Conservation (phyloP, 2,329 filamentous ascomycete genomes). For the Phoma herbarum region DNA sequence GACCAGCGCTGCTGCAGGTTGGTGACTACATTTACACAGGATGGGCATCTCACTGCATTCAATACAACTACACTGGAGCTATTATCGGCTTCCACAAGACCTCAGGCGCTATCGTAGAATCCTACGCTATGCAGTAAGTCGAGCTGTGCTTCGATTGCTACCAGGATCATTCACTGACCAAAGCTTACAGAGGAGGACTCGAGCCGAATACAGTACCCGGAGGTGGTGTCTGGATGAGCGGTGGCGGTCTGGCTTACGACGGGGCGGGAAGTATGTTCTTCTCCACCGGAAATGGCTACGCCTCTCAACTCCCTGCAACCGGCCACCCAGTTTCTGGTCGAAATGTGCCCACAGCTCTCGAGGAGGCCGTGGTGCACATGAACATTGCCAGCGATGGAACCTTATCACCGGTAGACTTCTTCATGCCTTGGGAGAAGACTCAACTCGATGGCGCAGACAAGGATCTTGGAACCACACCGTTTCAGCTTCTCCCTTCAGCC, state of each 20-base stretch:
- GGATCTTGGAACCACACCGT: slow-evolving; percentile 58
- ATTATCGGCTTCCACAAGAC: slow-evolving; percentile 60
- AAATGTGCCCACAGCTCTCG: slow-evolving; percentile 56
- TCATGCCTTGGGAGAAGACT: slow-evolving; percentile 62
- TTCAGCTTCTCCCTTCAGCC: slow-evolving; percentile 55
- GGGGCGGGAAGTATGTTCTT: slow-evolving; percentile 59
- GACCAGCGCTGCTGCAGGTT: slow-evolving; percentile 57
- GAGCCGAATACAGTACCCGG: slow-evolving; percentile 53
- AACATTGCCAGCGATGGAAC: slow-evolving; percentile 57
- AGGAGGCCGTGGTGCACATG: slow-evolving; percentile 61
- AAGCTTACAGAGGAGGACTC: slow-evolving; percentile 50
- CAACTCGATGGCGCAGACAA: slow-evolving; percentile 60
- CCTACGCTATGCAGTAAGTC: slow-evolving; percentile 47
- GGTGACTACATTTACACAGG: slow-evolving; percentile 61
- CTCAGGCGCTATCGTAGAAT: slow-evolving; percentile 56
- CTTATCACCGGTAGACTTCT: slow-evolving; percentile 58
- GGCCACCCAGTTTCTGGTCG: slow-evolving; percentile 56
- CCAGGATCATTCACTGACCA: neutral
- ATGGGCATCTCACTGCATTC: slow-evolving; percentile 62
- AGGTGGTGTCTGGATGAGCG: slow-evolving; percentile 61
- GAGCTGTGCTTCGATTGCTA: no score
- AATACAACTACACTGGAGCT: slow-evolving; percentile 62
- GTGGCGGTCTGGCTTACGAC: slow-evolving; percentile 59
- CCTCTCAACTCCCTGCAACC: slow-evolving; percentile 53
- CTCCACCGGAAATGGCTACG: slow-evolving; percentile 59